Conservation (phyloP, 805 yeast species). For the Wickerhamomyces xylosicus region DNA sequence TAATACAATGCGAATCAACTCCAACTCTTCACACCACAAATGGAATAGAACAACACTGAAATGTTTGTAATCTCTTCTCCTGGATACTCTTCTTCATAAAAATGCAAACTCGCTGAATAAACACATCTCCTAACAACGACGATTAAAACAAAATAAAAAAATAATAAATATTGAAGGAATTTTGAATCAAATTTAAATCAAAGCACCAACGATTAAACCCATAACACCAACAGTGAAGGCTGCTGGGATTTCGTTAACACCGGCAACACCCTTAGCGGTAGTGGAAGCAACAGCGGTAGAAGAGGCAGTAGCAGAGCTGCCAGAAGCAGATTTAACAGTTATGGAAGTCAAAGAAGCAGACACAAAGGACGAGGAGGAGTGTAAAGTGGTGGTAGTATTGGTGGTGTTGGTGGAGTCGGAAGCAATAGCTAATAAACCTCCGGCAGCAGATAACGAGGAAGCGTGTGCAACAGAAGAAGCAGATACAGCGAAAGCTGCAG, state of each 20-base stretch:
- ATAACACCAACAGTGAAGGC: conserved; percentile 18
- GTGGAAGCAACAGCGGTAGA: conserved; percentile 19
- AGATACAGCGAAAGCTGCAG: conserved; percentile 7
- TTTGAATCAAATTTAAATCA: conserved; percentile 11
- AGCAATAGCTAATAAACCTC: conserved; percentile 31
- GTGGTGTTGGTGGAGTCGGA: conserved; percentile 25
- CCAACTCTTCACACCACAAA: too few species aligned
- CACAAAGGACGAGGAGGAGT: conserved; percentile 15
- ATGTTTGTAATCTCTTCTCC: too few species aligned
- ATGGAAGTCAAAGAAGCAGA: conserved; percentile 14
- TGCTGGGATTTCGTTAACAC: conserved; percentile 15
- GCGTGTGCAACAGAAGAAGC: conserved; percentile 11
- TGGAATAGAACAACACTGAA: too few species aligned
- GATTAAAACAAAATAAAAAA: too few species aligned
- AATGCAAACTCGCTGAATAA: too few species aligned
- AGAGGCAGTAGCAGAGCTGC: conserved; percentile 14
- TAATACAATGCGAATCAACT: too few species aligned
- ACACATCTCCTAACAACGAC: too few species aligned
- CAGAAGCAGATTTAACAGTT: conserved; percentile 3
- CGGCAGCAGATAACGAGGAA: conserved; percentile 22
- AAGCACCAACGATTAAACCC: conserved; percentile 20
- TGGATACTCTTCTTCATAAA: too few species aligned
- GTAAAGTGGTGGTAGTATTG: conserved; percentile 22
- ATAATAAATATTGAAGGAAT: too few species aligned
- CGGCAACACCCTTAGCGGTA: conserved; percentile 24